Evolutionary conservation across 306 rosid genomes (phyloP).

Genomic region (Cucurbita pepo): DNA sequence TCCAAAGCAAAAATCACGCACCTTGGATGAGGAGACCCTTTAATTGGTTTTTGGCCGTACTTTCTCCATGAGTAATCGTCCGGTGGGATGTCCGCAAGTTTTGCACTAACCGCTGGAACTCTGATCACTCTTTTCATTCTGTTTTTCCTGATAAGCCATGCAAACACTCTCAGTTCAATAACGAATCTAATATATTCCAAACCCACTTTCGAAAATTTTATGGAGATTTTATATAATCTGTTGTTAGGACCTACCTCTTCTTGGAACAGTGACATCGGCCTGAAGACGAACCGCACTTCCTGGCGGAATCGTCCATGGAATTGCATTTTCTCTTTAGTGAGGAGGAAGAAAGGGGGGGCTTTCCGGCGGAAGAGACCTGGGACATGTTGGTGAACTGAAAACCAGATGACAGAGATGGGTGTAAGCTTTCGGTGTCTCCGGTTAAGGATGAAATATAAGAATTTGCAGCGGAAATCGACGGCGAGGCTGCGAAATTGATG

Average conservation of each 20-base stretch:
- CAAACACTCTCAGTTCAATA: neutral
- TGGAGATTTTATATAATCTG: neutral
- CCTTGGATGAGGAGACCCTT: constrained; percentile 88
- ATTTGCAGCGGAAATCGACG: constrained; percentile 9
- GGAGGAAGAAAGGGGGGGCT: constrained; percentile 43
- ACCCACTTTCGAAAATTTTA: neutral
- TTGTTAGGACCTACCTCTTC: constrained; percentile 28
- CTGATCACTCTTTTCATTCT: constrained; percentile 40
- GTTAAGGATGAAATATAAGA: constrained; percentile 42
- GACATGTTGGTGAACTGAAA: constrained; percentile 21
- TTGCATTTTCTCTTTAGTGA: constrained; percentile 50
- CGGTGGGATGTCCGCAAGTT: constrained; percentile 62
- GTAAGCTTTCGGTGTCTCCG: constrained; percentile 20
- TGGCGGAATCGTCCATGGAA: constrained; percentile 27
- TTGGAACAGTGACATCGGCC: constrained; percentile 66
- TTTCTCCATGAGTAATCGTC: constrained; percentile 81
- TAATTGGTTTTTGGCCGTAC: constrained; percentile 88
- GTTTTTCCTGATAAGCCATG: constrained; percentile 34
- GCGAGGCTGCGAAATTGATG: neutral
- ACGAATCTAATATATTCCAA: neutral
- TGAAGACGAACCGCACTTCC: constrained; percentile 38
- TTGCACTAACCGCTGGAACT: constrained; percentile 59
- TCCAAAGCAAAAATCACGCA: neutral
- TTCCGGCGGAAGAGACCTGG: constrained; percentile 10
- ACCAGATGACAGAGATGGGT: constrained; percentile 5